Percentiles rank a stretch among this genome's conserved stretches.
phyloP scores from a whole-genome alignment of 1,139 yeast species.

The Geotrichum bryndzae region DNA sequence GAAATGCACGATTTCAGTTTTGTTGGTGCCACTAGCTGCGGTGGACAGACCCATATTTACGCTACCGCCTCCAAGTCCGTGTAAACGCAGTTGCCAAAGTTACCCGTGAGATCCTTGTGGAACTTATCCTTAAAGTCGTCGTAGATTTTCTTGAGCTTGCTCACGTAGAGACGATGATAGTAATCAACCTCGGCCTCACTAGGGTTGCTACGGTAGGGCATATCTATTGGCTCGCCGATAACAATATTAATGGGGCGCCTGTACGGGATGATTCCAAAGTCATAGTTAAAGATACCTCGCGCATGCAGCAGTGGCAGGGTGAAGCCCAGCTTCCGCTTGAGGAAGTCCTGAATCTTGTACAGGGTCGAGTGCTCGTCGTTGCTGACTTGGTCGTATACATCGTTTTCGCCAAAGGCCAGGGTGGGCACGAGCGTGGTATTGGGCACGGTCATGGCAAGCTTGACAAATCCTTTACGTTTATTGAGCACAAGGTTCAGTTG shows the following conservation, averaged over 20 bases:
- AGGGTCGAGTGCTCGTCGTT: constrained; percentile 52
- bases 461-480: constrained; percentile 82
- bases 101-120: constrained; percentile 16
- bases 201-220: constrained; percentile 50
- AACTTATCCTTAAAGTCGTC: constrained; percentile 56
- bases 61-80: constrained; percentile 9
- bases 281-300: constrained; percentile 86
- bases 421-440: constrained; percentile 79
- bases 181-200: constrained; percentile 51
- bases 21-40: not conserved
- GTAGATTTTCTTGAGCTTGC: constrained; percentile 59
- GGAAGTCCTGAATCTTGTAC: constrained; percentile 57
- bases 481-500: constrained; percentile 59
- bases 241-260: constrained; percentile 68
- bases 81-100: constrained; percentile 10
- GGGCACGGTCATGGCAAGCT: constrained; percentile 74
- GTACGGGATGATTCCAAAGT: constrained; percentile 84
- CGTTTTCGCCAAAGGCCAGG: constrained; percentile 90
- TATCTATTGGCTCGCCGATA: constrained; percentile 72
- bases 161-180: constrained; percentile 68
- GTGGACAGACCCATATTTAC: not conserved
- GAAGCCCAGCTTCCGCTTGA: constrained; percentile 68
- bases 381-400: constrained; percentile 58
- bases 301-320: constrained; percentile 91
- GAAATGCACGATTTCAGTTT: not conserved